A percentile compares a stretch with the other conserved stretches of the same genome.
Conservation (phyloP, 169 alveolate genomes). For the Plasmodium relictum region DNA sequence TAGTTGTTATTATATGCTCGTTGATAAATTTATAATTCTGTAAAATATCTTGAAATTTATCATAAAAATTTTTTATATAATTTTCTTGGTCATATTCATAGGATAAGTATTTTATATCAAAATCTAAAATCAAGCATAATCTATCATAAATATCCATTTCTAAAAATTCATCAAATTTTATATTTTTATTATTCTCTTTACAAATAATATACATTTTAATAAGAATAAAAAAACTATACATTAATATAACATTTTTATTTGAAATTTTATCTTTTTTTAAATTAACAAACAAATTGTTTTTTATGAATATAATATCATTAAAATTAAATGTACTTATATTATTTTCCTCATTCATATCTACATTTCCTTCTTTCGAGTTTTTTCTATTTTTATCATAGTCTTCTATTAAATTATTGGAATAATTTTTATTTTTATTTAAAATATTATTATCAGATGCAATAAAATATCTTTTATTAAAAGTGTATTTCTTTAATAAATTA, state of each 20-base stretch:
- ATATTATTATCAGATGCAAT: neutral
- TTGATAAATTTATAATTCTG: slow-evolving; percentile 20
- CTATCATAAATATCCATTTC: slow-evolving; percentile 44
- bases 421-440: neutral
- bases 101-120: slow-evolving; percentile 45
- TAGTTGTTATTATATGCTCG: slow-evolving; percentile 29
- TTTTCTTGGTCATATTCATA: slow-evolving; percentile 30
- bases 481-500: slow-evolving; percentile 3
- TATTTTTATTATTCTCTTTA: slow-evolving; percentile 52
- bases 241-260: slow-evolving; percentile 42
- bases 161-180: slow-evolving; percentile 61
- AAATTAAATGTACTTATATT: neutral
- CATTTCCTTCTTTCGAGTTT: neutral
- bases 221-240: slow-evolving; percentile 52
- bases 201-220: slow-evolving; percentile 40
- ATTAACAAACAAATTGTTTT: slow-evolving; percentile 12
- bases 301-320: slow-evolving; percentile 11
- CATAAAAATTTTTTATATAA: slow-evolving; percentile 41
- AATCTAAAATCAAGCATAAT: slow-evolving; percentile 41
- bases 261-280: slow-evolving; percentile 42
- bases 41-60: slow-evolving; percentile 18
- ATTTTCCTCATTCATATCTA: neutral
- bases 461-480: slow-evolving; percentile 24
- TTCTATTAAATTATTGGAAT: neutral
- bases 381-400: neutral